A percentile compares a stretch with the other conserved stretches of the same genome.
Conservation (phyloP, 2,329 filamentous ascomycete genomes). For the Xylariaceae sp. region DNA sequence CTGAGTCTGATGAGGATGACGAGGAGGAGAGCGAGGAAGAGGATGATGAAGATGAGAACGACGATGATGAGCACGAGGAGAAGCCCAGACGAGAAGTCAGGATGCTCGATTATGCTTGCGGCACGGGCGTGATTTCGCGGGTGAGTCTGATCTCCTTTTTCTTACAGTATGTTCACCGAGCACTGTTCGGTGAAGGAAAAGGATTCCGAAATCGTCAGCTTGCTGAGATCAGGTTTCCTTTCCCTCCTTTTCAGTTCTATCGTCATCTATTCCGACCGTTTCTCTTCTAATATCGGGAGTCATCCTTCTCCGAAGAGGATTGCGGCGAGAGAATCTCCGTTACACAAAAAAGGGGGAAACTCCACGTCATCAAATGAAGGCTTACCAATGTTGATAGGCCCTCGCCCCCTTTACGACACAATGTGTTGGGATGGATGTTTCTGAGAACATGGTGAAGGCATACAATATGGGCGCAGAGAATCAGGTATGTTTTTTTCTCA, state of each 20-base stretch:
- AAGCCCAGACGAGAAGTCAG: conserved; percentile 37
- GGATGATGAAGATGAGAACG: conserved; percentile 26
- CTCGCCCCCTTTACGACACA: conserved; percentile 58
- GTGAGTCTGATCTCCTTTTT: conserved; percentile 37
- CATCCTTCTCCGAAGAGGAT: neutral
- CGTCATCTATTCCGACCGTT: neutral
- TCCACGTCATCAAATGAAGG: neutral
- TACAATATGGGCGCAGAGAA: conserved; percentile 59
- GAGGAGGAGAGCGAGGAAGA: conserved; percentile 23
- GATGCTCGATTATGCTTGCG: conserved; percentile 72
- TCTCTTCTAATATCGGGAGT: too few species aligned
- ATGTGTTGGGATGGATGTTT: conserved; percentile 64
- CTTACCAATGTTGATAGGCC: conserved; percentile 37
- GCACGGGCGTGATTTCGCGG: conserved; percentile 60
- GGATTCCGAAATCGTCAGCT: neutral
- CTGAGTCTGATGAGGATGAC: conserved; percentile 24
- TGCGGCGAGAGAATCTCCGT: too few species aligned
- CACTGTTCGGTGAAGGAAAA: neutral
- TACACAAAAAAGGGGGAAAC: too few species aligned
- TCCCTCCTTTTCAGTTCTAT: neutral
- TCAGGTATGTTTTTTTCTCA: conserved; percentile 37
- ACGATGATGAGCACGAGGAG: conserved; percentile 22
- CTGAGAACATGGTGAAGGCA: conserved; percentile 61
- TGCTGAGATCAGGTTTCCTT: neutral
- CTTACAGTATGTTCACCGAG: neutral